A percentile compares a stretch with the other conserved stretches of the same genome.
These are phyloP conservation scores for Austroboletus rostrupii DNA, from an alignment of 1,284 basidiomycete genomes.

Conservation along the genomic window DNA sequence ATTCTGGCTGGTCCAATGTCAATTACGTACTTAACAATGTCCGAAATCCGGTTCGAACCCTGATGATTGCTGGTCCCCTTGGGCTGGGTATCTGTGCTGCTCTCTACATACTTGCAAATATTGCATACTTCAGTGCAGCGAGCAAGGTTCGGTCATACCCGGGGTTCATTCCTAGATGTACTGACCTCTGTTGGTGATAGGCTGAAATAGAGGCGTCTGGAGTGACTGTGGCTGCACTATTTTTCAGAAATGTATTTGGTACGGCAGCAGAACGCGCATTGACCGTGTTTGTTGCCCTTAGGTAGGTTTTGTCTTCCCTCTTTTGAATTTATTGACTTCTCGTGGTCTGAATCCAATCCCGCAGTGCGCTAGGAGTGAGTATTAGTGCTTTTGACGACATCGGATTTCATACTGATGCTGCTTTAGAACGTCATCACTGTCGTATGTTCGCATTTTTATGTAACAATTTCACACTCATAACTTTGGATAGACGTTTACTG, in stretches of 20 bases:
- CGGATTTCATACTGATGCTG: slow-evolving; percentile 4
- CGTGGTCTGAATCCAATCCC: neutral
- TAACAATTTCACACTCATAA: neutral
- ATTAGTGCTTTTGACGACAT: neutral
- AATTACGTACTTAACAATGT: slow-evolving; percentile 58
- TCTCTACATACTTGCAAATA: slow-evolving; percentile 50
- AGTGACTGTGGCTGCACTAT: slow-evolving; percentile 50
- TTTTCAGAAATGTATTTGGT: slow-evolving; percentile 56
- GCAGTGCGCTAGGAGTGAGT: slow-evolving; percentile 29
- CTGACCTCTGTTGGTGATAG: slow-evolving; percentile 16
- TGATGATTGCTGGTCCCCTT: slow-evolving; percentile 53
- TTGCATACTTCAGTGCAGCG: slow-evolving; percentile 47
- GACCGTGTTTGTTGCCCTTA: slow-evolving; percentile 50
- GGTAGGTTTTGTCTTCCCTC: slow-evolving; percentile 24
- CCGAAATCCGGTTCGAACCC: slow-evolving; percentile 45
- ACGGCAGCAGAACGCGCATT: slow-evolving; percentile 42
- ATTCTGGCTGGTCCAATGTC: slow-evolving; percentile 51
- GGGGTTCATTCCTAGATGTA: neutral
- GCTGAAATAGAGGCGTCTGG: slow-evolving; percentile 42
- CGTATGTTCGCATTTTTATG: slow-evolving; percentile 14
- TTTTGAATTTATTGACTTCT: neutral
- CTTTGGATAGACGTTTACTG: slow-evolving; percentile 37
- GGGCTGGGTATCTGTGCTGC: slow-evolving; percentile 44
- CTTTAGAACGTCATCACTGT: slow-evolving; percentile 34
- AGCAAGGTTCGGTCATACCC: slow-evolving; percentile 11